Base-by-base conservation (phyloP, 2,329 filamentous ascomycete species). In the Aureobasidium sp. region DNA sequence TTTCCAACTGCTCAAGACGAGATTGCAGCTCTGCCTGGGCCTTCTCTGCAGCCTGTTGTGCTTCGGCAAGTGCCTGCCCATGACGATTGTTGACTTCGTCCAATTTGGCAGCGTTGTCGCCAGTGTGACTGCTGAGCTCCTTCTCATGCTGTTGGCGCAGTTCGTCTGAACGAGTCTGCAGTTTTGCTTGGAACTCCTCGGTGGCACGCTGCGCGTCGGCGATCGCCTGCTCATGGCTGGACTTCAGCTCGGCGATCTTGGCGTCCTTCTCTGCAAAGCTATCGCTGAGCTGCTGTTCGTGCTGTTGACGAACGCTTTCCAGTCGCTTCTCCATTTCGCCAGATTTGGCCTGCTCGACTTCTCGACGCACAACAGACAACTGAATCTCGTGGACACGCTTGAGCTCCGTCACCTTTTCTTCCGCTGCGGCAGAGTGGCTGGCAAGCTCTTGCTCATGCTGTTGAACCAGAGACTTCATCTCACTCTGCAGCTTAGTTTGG, bases 11-110 rank as follows among this genome's bases (percentile, higher is more conserved):
- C 32, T 51, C 48, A 14, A 51, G 16, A n/a, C 29, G 27, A 7
- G 48, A 41, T 19, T 51, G 24, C 10, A 53, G 19, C 29, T 53
- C 40, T 6, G 22, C 30, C 21, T 45, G 50, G 4, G 50, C 16
- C 17, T 53, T 25, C 12, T 19, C 39, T 4, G 50, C 39, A 16
- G 29, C 12, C 34, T 45, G 27, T 11, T 45, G 29, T 14, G 22
- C 27, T 1, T 54, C 44, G 11, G 25, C 25, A 22, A 49, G 34
- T 7, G 19, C 21, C 25, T 49, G 32, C 35, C 49, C 27, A 11
- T 54, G 37, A n/a, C 10, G 7, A 2, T 27, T 6, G 14, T 35
- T 27, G 32, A 27, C 19, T n/a, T 54, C 53, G 4, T 27, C 10
- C 6, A 53, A 19, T 22, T 39, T 37, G 5, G 34, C 34, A 5